Evolutionary conservation across 2,329 filamentous ascomycete genomes (phyloP).

Genomic region (Stagonosporopsis chrysanthemi): DNA sequence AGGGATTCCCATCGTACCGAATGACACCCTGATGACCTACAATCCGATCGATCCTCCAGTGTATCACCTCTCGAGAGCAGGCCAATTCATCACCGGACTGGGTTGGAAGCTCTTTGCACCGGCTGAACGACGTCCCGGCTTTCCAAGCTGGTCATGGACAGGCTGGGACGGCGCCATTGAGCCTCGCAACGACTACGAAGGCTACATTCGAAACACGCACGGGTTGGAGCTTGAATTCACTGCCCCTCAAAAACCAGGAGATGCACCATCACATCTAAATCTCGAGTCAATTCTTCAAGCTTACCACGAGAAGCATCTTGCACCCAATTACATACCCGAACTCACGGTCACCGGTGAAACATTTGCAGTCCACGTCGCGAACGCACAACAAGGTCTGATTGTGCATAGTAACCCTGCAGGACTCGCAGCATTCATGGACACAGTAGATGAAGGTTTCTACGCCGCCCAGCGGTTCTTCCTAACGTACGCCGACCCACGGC

Average conservation of each 20-base stretch:
- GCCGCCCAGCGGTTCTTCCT: neutral
- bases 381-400: neutral
- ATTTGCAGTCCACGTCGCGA: neutral
- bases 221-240: neutral
- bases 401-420: neutral
- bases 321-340: neutral
- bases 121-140: neutral
- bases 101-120: neutral
- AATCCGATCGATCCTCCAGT: neutral
- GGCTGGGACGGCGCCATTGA: neutral
- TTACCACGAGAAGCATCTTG: neutral
- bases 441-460: neutral
- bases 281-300: neutral
- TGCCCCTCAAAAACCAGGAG: too few relatives aligned
- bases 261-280: neutral
- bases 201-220: neutral
- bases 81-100: neutral
- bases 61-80: neutral
- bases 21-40: neutral
- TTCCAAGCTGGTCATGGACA: conserved; percentile 6
- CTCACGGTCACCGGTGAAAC: neutral
- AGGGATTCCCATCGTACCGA: neutral
- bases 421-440: neutral
- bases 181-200: conserved; percentile 1
- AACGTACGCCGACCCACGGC: neutral